Base-by-base conservation (phyloP, 1,139 yeast species). In the Magnusiomyces paraingens region DNA sequence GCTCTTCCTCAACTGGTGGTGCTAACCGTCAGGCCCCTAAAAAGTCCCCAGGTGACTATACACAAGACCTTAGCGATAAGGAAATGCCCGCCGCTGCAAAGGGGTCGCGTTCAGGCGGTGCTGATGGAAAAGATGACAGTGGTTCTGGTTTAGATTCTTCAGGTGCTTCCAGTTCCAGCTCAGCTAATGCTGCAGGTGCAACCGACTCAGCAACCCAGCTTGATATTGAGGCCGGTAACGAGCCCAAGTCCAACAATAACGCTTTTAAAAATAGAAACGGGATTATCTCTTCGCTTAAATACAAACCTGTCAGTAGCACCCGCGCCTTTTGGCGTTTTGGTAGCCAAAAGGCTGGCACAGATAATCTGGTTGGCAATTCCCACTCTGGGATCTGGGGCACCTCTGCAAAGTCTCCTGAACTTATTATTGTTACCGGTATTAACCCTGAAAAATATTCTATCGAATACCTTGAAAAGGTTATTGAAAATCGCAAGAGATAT, bases 401-500 rank as follows among this genome's bases (percentile, higher is more conserved):
- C 29, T 2, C 6, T 22, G 15, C 29, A 17, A 42, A 18, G 17
- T 41, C 48, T 8, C 54, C 51, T 3, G 51, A 52, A 15, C 36
- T 52, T 12, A 81, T 90, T 32, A 66, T 91, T 42, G 96, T 91
- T 15, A 84, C 95, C 0, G 83, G 85, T 2, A 72, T 91, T 39
- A 95, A 90, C 70, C 87, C 81, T 64, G 87, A 83, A 56, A 80
- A 76, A 58, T 86, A 84, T 65, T 81, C 84, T 40, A 64, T 78
- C 5, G 78, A 79, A 12, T 80, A 83, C 36, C 72, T 88, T 56
- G 78, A 83, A 11, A 78, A 79, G 57, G 73, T 89, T 52, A 85
- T 87, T 22, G 91, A 86, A 64, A 89, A 90, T 69, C 77, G 96
- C 65, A 85, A 86, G 35, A 88, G 86, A 65, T 90, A 89, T 64